Evolutionary conservation across 495 filamentous ascomycete genomes (phyloP).

Genomic region (Talaromyces adpressus): DNA sequence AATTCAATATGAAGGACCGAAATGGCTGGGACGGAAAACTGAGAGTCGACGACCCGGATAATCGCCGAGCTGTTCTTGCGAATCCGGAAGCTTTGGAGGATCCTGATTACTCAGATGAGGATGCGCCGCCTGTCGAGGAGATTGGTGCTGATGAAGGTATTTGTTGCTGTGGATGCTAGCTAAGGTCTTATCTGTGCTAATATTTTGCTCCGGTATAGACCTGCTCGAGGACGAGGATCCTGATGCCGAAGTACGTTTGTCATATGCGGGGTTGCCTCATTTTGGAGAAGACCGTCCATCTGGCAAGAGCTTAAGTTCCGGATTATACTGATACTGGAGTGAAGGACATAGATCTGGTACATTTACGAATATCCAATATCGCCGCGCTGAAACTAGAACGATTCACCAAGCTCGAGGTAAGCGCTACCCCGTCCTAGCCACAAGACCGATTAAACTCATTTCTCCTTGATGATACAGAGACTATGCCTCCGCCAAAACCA

Average conservation of each 20-base stretch:
- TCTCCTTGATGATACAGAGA: constrained; percentile 35
- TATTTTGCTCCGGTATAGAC: constrained; percentile 34
- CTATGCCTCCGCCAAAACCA: constrained; percentile 92
- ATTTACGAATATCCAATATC: constrained; percentile 76
- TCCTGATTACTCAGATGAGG: constrained; percentile 78
- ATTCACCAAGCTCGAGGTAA: constrained; percentile 66
- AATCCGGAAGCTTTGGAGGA: constrained; percentile 77
- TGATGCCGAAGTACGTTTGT: constrained; percentile 45
- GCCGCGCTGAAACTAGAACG: constrained; percentile 70
- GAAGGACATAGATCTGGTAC: constrained; percentile 83
- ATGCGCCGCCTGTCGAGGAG: constrained; percentile 66
- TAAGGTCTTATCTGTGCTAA: not conserved
- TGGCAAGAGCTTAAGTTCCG: not conserved
- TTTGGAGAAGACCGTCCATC: not conserved
- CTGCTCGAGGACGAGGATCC: constrained; percentile 57
- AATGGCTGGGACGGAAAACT: constrained; percentile 95
- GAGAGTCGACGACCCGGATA: constrained; percentile 53
- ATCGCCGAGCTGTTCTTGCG: constrained; percentile 45
- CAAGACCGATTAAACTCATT: not conserved
- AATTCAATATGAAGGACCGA: constrained; percentile 46
- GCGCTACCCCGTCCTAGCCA: constrained; percentile 1
- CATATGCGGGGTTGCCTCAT: not conserved
- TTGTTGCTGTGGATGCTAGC: constrained; percentile 7
- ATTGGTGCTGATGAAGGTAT: constrained; percentile 78
- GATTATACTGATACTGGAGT: not conserved